These are phyloP conservation scores for Pythium myriotylum DNA, from an alignment of 352 stramenopile genomes.

Conservation along the genomic window DNA sequence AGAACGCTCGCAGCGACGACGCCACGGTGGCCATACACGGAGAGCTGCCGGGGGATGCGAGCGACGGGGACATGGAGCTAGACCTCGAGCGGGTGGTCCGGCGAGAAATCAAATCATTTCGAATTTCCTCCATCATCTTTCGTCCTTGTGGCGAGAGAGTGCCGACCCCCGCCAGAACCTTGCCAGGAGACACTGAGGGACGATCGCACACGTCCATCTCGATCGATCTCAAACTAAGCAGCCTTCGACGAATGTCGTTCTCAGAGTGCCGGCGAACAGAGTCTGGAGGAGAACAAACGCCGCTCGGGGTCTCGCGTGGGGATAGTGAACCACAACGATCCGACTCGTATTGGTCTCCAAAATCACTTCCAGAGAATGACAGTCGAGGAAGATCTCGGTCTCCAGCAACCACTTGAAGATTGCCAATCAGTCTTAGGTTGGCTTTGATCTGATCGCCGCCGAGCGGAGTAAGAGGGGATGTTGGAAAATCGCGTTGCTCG, in stretches of 20 bases:
- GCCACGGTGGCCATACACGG: neutral
- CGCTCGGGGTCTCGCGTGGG: constrained; percentile 5
- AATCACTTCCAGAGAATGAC: constrained; percentile 18
- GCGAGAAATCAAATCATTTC: constrained; percentile 27
- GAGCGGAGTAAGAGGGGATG: constrained; percentile 23
- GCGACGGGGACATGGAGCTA: neutral
- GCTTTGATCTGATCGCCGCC: constrained; percentile 57
- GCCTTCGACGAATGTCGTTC: constrained; percentile 27
- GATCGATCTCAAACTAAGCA: constrained; percentile 26
- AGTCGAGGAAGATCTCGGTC: constrained; percentile 16
- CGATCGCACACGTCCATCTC: neutral
- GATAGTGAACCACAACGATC: constrained; percentile 1
- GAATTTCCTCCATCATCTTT: constrained; percentile 43
- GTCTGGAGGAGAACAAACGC: neutral
- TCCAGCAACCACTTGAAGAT: constrained; percentile 44
- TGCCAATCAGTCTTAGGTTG: constrained; percentile 62
- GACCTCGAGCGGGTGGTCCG: constrained; percentile 14
- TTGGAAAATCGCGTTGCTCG: constrained; percentile 70
- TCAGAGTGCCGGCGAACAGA: constrained; percentile 18
- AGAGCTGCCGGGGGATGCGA: neutral
- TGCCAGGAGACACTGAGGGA: constrained; percentile 2
- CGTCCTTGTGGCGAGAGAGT: constrained; percentile 29
- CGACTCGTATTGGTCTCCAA: neutral
- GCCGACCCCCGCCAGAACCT: neutral
- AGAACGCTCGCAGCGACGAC: constrained; percentile 14